Base-by-base conservation (phyloP, 805 yeast genomes). In the Nakazawaea ambrosiae region DNA sequence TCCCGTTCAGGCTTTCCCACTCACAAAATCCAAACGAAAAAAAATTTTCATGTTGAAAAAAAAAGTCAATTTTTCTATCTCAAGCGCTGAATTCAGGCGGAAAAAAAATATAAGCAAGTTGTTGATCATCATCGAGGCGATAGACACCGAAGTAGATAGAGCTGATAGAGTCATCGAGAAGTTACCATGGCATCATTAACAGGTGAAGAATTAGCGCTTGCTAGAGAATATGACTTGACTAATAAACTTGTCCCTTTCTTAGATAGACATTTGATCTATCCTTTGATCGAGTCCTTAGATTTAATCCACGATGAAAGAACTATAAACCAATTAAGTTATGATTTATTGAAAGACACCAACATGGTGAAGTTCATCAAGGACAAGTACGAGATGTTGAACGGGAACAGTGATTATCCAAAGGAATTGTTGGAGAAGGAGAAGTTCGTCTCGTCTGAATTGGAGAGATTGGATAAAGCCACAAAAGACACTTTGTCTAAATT, bases 231-330 rank as follows among this genome's bases (percentile, higher is more conserved):
- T 54, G 82, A 77, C 48, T 56, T 78, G 51, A 71, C 81, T 8
- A 60, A 61, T 36, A 68, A 70, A 54, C 55, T 78, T 43, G 59
- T 72, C 44, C 75, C 75, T 31, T 78, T 74, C 49, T 57, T 79
- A 49, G 86, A 79, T 57, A 67, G 82, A 44, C 81, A 76, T 48
- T 57, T 79, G 53, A 61, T 70, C 40, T 73, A 68, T 44, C 75
- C 76, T 31, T 54, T 77, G 46, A 54, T 74, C 22, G 75, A 70
- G 50, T 67, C 66, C 31, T 60, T 68, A 35, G 63, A 59, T 37
- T 60, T 61, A 41, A 54, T 72, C 24, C 68, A 73, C 50, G 69
- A 66, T 42, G 68, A 62, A 36, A 51, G 58, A 40, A 65, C 62
- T 42, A 59, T 76, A 39, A 61, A 68, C 36, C 55, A 64, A 46